A percentile compares a stretch with the other conserved stretches of the same genome.
These are phyloP conservation scores for Tetraselmis striata DNA, from an alignment of 139 green algal species.

Conservation along the genomic window DNA sequence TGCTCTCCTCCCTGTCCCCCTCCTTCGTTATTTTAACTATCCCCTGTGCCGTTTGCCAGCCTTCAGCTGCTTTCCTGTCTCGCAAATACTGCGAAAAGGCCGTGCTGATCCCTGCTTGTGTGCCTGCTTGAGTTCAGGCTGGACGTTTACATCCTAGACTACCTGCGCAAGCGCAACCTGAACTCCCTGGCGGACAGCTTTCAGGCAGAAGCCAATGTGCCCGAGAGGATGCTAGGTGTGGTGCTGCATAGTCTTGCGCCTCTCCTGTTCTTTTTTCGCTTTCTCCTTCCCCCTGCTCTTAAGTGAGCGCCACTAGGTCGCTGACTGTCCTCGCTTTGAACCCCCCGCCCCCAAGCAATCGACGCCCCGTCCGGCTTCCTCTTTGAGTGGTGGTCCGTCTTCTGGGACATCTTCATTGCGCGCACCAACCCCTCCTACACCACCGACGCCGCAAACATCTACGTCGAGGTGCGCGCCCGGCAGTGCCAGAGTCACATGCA, in stretches of 20 bases:
- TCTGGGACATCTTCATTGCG: conserved; percentile 52
- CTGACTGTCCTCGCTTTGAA: background rate
- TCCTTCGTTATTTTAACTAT: too few relatives aligned
- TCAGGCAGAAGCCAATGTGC: conserved; percentile 37
- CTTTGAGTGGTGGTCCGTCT: conserved; percentile 51
- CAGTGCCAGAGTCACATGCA: too few relatives aligned
- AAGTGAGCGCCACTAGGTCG: background rate
- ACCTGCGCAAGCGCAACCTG: conserved; percentile 35
- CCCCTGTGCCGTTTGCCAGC: too few relatives aligned
- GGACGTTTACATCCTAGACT: conserved; percentile 45
- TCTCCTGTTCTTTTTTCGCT: background rate
- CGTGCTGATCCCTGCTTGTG: too few relatives aligned
- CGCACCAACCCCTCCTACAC: conserved; percentile 40
- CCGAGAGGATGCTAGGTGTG: conserved; percentile 28
- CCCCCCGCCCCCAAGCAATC: conserved; percentile 24
- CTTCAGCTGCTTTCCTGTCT: too few relatives aligned
- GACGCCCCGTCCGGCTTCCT: conserved; percentile 43
- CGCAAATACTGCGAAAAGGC: too few relatives aligned
- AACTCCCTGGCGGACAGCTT: conserved; percentile 5
- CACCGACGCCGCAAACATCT: conserved; percentile 25
- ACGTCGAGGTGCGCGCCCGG: conserved; percentile 42
- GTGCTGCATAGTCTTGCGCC: too few relatives aligned
- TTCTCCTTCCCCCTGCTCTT: background rate
- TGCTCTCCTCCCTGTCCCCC: too few relatives aligned
- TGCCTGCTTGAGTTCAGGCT: too few relatives aligned